Percentiles rank a stretch among this genome's conserved stretches.
phyloP scores from a whole-genome alignment of 148 eudicot species.

The Cornus florida region DNA sequence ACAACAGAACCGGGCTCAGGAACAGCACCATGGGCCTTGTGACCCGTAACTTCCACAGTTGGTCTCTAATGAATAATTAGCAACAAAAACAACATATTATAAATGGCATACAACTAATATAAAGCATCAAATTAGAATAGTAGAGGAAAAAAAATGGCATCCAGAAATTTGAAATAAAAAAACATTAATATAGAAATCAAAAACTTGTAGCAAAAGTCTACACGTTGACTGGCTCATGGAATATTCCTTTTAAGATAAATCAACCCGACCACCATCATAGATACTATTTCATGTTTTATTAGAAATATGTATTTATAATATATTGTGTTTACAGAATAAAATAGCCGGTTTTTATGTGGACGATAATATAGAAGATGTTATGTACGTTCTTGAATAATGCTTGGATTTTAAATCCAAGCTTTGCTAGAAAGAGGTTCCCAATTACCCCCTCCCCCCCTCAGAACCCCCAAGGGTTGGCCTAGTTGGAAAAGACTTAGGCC shows the following conservation, averaged over 20 bases:
- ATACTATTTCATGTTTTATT: no score
- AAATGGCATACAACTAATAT: neutral
- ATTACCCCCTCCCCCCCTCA: no score
- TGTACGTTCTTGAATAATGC: no score
- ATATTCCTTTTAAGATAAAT: no score
- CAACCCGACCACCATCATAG: no score
- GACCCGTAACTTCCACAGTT: slow-evolving; percentile 81
- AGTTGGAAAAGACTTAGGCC: no score
- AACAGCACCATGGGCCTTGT: slow-evolving; percentile 90
- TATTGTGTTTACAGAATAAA: neutral
- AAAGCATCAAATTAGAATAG: neutral
- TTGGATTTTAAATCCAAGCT: no score
- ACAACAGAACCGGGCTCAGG: slow-evolving; percentile 87
- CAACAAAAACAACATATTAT: slow-evolving; percentile 11
- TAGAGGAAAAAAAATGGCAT: neutral
- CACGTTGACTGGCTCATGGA: neutral
- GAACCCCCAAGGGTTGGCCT: no score
- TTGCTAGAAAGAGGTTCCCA: no score
- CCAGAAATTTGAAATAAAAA: neutral
- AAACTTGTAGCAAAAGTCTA: neutral
- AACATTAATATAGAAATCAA: neutral
- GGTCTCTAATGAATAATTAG: slow-evolving; percentile 52
- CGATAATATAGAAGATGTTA: neutral
- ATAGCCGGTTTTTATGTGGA: neutral
- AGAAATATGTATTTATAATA: no score